A percentile compares a stretch with the other conserved stretches of the same genome.
phyloP scores from a whole-genome alignment of 768 basidiomycete species.

The Lenzites betulinus region DNA sequence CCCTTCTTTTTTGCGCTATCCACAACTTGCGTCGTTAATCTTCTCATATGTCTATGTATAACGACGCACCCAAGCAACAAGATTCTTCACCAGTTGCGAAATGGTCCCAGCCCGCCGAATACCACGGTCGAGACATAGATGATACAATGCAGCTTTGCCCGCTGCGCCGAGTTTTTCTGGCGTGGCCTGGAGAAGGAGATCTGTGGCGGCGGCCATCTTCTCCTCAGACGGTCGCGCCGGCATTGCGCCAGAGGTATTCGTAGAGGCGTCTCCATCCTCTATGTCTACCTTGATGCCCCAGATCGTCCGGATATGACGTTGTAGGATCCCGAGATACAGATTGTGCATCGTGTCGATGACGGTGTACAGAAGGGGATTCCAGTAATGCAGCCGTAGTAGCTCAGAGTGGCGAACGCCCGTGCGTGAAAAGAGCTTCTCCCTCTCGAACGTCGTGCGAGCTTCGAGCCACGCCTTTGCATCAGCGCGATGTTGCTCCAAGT shows the following conservation, averaged over 20 bases:
- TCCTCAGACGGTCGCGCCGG: not conserved
- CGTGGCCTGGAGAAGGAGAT: not conserved
- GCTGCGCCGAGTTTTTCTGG: not conserved
- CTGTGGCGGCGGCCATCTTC: not conserved
- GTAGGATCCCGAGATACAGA: constrained; percentile 33
- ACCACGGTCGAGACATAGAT: constrained; percentile 14
- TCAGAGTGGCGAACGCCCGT: constrained; percentile 30
- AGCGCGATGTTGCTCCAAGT: constrained; percentile 20
- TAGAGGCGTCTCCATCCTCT: constrained; percentile 25
- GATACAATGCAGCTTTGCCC: constrained; percentile 1
- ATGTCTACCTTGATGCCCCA: constrained; percentile 3
- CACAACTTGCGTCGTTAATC: too few species aligned
- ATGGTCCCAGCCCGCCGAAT: constrained; percentile 8
- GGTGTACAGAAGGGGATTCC: constrained; percentile 34
- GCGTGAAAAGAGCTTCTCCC: constrained; percentile 15
- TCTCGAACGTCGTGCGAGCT: constrained; percentile 6
- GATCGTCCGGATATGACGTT: not conserved
- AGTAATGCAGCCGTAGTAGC: constrained; percentile 41
- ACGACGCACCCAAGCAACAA: constrained; percentile 16
- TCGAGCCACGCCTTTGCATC: constrained; percentile 25
- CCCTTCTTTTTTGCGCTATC: not conserved
- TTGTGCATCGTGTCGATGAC: constrained; percentile 45
- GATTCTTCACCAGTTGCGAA: not conserved
- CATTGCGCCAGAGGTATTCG: not conserved
- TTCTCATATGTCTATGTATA: too few species aligned